phyloP scores from a whole-genome alignment of 2,329 filamentous ascomycete genomes.

The Colletotrichum sp. region DNA sequence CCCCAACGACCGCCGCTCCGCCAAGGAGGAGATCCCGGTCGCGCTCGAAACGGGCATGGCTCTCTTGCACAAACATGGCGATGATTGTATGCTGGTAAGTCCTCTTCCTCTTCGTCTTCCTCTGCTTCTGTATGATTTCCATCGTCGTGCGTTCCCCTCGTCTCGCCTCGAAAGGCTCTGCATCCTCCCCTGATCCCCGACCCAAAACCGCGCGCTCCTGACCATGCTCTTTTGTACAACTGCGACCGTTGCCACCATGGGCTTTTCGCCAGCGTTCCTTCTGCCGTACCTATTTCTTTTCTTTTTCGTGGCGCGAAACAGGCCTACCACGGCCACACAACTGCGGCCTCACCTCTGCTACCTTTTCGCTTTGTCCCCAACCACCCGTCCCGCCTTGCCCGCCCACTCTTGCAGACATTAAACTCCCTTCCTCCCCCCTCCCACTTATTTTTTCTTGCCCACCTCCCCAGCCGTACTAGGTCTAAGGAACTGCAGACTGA shows the following conservation, averaged over 20 bases:
- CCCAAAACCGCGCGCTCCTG: neutral
- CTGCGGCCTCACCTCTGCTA: conserved; percentile 8
- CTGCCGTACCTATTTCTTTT: conserved; percentile 10
- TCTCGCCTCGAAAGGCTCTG: neutral
- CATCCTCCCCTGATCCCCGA: conserved; percentile 11
- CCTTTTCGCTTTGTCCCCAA: neutral
- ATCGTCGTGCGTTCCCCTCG: neutral
- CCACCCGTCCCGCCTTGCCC: neutral
- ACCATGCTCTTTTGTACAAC: neutral
- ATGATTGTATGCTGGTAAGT: conserved; percentile 80
- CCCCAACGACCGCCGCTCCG: conserved; percentile 64
- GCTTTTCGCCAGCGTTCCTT: neutral
- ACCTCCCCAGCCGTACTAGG: neutral
- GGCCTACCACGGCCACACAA: neutral
- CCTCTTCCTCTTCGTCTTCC: neutral
- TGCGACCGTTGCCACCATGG: conserved; percentile 12
- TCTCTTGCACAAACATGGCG: conserved; percentile 85
- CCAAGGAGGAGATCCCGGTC: conserved; percentile 72
- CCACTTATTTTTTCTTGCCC: neutral
- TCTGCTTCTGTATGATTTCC: neutral
- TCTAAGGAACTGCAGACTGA: conserved; percentile 2
- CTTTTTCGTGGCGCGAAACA: conserved; percentile 13
- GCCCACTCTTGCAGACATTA: conserved; percentile 1
- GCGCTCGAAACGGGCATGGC: conserved; percentile 83
- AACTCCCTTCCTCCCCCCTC: neutral